Percentiles rank a stretch among this genome's conserved stretches.
phyloP scores from a whole-genome alignment of 768 basidiomycete species.

The Mycena metata region DNA sequence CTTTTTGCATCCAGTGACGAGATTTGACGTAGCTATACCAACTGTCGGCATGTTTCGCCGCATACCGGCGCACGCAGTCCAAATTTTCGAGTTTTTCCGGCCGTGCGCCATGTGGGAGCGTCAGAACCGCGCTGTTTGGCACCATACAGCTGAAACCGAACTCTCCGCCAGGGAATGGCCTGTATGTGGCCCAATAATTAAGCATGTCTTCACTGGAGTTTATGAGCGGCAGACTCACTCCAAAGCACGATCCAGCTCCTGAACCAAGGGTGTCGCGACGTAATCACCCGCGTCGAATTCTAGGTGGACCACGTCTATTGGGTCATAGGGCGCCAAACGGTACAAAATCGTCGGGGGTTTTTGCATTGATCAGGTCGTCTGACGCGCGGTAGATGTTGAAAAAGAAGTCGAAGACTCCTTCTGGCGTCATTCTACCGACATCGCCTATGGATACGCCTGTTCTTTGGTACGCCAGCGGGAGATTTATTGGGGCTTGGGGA shows the following conservation, averaged over 20 bases:
- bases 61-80: conserved; percentile 27
- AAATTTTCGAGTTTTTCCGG: conserved; percentile 26
- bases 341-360: too few species aligned
- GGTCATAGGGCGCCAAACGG: conserved; percentile 30
- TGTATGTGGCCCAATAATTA: neutral
- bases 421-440: conserved; percentile 47
- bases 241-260: neutral
- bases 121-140: conserved; percentile 37
- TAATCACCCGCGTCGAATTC: conserved; percentile 17
- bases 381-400: conserved; percentile 49
- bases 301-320: neutral
- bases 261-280: conserved; percentile 1
- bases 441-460: conserved; percentile 50
- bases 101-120: conserved; percentile 36
- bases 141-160: conserved; percentile 3
- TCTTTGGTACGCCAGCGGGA: conserved; percentile 39
- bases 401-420: conserved; percentile 49
- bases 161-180: neutral
- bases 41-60: conserved; percentile 33
- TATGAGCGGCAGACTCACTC: neutral
- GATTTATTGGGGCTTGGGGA: conserved; percentile 42
- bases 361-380: conserved; percentile 42
- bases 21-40: conserved; percentile 40
- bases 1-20: conserved; percentile 43
- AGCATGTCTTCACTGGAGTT: too few species aligned